Percentiles rank a stretch among this genome's conserved stretches.
Evolutionary conservation across 225 moss, liverwort and hornwort species (phyloP).

Genomic region (Sphagnum contortum): DNA sequence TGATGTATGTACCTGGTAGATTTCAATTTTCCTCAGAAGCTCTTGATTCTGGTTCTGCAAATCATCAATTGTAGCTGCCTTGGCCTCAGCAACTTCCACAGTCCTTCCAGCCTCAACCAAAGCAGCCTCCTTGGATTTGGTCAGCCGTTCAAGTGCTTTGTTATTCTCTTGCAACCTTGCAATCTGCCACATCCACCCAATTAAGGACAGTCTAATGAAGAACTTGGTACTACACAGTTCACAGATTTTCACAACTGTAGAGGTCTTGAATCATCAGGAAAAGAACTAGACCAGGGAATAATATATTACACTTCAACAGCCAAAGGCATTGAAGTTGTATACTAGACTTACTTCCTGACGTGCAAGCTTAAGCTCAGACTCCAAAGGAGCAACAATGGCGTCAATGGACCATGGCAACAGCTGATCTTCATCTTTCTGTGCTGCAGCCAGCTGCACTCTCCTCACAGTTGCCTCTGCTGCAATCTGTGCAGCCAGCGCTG

Average conservation of each 20-base stretch:
- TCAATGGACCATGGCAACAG: constrained; percentile 25
- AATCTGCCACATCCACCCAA: constrained; percentile 13
- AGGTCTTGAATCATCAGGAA: not conserved
- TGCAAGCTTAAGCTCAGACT: constrained; percentile 50
- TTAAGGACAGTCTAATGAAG: too few relatives aligned
- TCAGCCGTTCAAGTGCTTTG: constrained; percentile 52
- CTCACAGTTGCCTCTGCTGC: constrained; percentile 55
- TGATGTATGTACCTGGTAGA: constrained; percentile 25
- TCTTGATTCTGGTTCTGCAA: constrained; percentile 57
- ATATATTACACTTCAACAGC: not conserved
- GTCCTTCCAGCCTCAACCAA: constrained; percentile 50
- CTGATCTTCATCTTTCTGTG: constrained; percentile 38
- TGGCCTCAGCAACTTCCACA: constrained; percentile 43
- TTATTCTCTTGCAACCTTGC: constrained; percentile 47
- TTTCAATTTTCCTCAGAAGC: constrained; percentile 54
- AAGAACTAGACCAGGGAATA: too few relatives aligned
- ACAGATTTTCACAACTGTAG: too few relatives aligned
- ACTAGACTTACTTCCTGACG: constrained; percentile 34
- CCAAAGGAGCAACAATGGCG: constrained; percentile 42
- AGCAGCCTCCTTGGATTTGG: constrained; percentile 52
- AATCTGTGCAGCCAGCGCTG: constrained; percentile 37
- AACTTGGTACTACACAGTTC: not conserved
- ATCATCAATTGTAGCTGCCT: constrained; percentile 56
- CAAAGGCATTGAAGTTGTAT: too few relatives aligned
- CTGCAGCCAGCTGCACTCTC: constrained; percentile 32